These are phyloP conservation scores for Pseudocercospora crystallina DNA, from an alignment of 2,329 filamentous ascomycete species.

Conservation along the genomic window DNA sequence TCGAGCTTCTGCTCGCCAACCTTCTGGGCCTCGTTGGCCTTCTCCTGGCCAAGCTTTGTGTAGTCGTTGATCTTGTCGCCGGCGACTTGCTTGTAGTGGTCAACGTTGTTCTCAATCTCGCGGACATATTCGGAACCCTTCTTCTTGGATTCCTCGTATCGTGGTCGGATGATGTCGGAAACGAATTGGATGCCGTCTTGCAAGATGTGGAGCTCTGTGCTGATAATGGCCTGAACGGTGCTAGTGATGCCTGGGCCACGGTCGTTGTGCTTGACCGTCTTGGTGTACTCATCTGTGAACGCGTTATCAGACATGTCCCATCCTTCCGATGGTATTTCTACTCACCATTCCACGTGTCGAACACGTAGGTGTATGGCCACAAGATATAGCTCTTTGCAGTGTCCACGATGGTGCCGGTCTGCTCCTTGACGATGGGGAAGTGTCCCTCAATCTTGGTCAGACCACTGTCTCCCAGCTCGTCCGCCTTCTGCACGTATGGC, in stretches of 20 bases:
- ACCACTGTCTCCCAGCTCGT: conserved; percentile 61
- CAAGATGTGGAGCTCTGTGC: conserved; percentile 36
- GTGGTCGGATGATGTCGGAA: conserved; percentile 34
- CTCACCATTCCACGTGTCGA: conserved; percentile 35
- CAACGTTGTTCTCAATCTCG: conserved; percentile 28
- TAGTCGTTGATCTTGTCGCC: conserved; percentile 29
- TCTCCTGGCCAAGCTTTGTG: conserved; percentile 29
- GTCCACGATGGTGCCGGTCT: conserved; percentile 55
- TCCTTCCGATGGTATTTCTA: background rate
- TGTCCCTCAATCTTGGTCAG: conserved; percentile 50
- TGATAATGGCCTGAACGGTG: conserved; percentile 35
- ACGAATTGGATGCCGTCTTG: conserved; percentile 34
- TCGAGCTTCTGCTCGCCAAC: conserved; percentile 27
- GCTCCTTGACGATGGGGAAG: conserved; percentile 59
- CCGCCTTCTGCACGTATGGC: conserved; percentile 81
- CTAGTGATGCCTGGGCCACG: conserved; percentile 31
- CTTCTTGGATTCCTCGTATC: conserved; percentile 38
- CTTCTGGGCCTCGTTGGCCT: conserved; percentile 30
- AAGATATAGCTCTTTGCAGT: conserved; percentile 64
- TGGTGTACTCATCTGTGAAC: conserved; percentile 37
- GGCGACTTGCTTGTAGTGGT: conserved; percentile 28
- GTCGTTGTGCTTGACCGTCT: conserved; percentile 35
- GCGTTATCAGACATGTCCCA: conserved; percentile 10
- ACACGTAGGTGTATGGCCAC: conserved; percentile 45
- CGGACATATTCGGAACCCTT: conserved; percentile 32